Evolutionary conservation across 2,329 filamentous ascomycete species (phyloP).

Genomic region (Huntiella decipiens): DNA sequence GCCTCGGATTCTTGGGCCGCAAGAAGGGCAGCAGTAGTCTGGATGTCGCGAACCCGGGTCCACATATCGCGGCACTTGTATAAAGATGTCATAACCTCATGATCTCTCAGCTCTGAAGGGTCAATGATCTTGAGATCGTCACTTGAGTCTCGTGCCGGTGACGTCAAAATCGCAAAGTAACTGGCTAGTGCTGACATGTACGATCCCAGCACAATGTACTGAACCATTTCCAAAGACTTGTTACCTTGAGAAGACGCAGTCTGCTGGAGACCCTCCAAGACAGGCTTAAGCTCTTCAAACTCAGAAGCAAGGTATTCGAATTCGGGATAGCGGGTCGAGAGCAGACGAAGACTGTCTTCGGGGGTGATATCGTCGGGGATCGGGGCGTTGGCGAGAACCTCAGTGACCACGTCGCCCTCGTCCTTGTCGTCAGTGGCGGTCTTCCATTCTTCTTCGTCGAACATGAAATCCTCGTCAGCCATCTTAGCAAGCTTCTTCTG

Average conservation of each 20-base stretch:
- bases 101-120: constrained; percentile 66
- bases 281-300: constrained; percentile 51
- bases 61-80: constrained; percentile 66
- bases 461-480: constrained; percentile 80
- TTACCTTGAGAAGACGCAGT: constrained; percentile 32
- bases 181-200: constrained; percentile 76
- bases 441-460: constrained; percentile 77
- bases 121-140: constrained; percentile 39
- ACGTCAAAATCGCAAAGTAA: constrained; percentile 90
- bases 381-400: constrained; percentile 68
- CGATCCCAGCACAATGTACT: constrained; percentile 62
- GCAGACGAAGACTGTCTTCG: constrained; percentile 55
- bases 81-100: constrained; percentile 75
- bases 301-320: constrained; percentile 75
- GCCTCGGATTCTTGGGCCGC: constrained; percentile 1
- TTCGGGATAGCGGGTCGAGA: constrained; percentile 74
- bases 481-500: constrained; percentile 80
- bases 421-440: constrained; percentile 33
- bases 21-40: constrained; percentile 22
- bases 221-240: constrained; percentile 43
- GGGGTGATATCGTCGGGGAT: constrained; percentile 61
- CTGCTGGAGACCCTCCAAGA: constrained; percentile 38
- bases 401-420: constrained; percentile 45
- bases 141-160: constrained; percentile 43
- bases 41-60: constrained; percentile 52